Base-by-base conservation (phyloP, 169 alveolate genomes). In the Babesia gibsoni region DNA sequence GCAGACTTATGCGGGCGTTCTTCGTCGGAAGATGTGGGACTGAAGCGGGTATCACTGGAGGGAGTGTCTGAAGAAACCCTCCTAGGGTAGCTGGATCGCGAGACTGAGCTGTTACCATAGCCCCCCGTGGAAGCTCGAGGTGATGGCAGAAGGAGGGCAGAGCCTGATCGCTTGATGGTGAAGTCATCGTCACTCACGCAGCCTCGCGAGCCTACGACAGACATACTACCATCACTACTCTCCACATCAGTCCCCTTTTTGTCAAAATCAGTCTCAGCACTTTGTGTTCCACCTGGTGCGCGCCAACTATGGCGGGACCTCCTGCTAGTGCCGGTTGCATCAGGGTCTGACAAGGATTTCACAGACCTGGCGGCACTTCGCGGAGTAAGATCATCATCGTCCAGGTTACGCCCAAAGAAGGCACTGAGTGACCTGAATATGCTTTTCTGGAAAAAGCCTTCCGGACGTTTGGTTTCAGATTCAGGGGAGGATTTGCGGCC, bases 121-220 rank as follows among this genome's bases (percentile, higher is more conserved):
- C 46, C 46, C 16, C 46, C 46, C 46, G 46, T 36, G 68, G 25
- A 4, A 33, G 16, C 66, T 32, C 12, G 61, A 18, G 12, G 14
- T 2, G 59, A 20, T n/a, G 72, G 35, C 10, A 61, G 23, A 9
- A 33, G 14, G 7, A 39, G 29, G 1, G 56, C 18, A 10, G 72
- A 45, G 1, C 16, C 9, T 18, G 72, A 42, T 12, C 72, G 56
- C 8, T 32, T 56, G 8, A 61, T 61, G 37, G 18, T 33, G 48
- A 22, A 61, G 23, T 61, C 72, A 12, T 61, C 3, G 59, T 61
- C 72, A 27, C 72, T 42, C 56, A 41, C 12, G 10, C 41, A 9
- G 22, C 46, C 59, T n/a, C 25, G 33, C 1, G 48, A 3, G 3
- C 41, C 14, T 14, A 6, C 49, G 9, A 5, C 50, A n/a, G 12